A percentile compares a stretch with the other conserved stretches of the same genome.
These are phyloP conservation scores for Ensete glaucum DNA, from an alignment of 176 grass and related monocot species.

Conservation along the genomic window DNA sequence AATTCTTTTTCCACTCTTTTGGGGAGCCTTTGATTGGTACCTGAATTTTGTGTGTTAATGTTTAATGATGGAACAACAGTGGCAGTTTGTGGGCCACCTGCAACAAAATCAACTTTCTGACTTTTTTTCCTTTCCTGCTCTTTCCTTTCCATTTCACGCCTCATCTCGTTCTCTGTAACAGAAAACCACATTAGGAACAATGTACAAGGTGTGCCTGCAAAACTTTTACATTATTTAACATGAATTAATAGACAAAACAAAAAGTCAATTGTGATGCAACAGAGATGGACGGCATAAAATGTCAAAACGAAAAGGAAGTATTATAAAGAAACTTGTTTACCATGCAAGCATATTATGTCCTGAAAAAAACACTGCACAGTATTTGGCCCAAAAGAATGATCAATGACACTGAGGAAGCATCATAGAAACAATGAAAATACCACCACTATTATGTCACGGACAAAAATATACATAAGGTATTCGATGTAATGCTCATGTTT, in stretches of 20 bases:
- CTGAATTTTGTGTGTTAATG: conserved; percentile 31
- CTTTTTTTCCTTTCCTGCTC: conserved; percentile 80
- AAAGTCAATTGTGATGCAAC: neutral
- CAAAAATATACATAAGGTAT: too few species aligned
- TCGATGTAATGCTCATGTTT: too few species aligned
- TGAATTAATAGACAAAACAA: neutral
- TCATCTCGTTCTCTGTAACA: conserved; percentile 80
- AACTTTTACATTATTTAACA: neutral
- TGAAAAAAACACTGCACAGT: neutral
- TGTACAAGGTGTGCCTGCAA: conserved; percentile 14
- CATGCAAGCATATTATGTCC: neutral
- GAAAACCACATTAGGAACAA: conserved; percentile 8
- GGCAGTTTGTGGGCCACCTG: conserved; percentile 47
- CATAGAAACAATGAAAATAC: too few species aligned
- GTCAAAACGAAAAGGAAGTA: neutral
- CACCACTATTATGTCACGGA: too few species aligned
- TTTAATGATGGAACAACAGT: conserved; percentile 37
- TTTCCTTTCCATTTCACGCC: conserved; percentile 74
- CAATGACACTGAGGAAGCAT: too few species aligned
- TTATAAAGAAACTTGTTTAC: neutral
- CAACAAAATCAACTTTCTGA: conserved; percentile 67
- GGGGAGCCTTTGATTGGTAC: conserved; percentile 25
- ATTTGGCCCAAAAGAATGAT: too few species aligned
- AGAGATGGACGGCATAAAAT: neutral
- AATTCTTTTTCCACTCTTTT: neutral